Conservation (phyloP, 352 stramenopile species). For the Blastocystis sp. region DNA sequence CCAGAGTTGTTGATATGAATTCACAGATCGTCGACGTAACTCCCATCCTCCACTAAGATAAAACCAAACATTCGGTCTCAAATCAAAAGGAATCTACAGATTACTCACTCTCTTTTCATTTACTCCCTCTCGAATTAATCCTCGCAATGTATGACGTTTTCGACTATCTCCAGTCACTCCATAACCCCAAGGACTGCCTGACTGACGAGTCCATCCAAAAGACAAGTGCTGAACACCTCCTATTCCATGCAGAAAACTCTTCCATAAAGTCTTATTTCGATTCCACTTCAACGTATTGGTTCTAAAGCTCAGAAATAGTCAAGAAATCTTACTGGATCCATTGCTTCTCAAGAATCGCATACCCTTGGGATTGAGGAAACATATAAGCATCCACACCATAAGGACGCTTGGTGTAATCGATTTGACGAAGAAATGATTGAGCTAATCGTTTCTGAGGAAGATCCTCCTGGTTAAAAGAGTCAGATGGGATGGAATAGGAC, state of each 20-base stretch:
- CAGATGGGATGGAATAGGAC: background rate
- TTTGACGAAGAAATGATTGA: background rate
- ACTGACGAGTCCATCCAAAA: conserved; percentile 17
- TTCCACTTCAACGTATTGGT: background rate
- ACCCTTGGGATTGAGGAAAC: conserved; percentile 25
- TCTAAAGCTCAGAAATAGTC: background rate
- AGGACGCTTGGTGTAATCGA: background rate
- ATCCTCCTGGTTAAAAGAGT: background rate
- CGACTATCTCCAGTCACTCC: background rate
- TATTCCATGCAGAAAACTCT: conserved; percentile 2
- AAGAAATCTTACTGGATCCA: background rate
- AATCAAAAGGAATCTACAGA: background rate
- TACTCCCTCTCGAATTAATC: background rate
- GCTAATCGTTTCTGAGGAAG: background rate
- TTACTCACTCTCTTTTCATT: background rate
- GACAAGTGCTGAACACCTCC: conserved; percentile 1
- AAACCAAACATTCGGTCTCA: conserved; percentile 22
- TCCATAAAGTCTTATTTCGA: background rate
- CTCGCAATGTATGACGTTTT: background rate
- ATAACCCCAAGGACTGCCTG: background rate
- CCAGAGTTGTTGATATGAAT: conserved; percentile 2
- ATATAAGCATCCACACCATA: conserved; percentile 2
- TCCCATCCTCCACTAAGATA: conserved; percentile 26
- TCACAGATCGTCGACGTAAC: background rate
- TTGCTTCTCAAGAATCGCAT: conserved; percentile 23